phyloP scores from a whole-genome alignment of 192 early-diverging fungal species.

The Ambispora gerdemannii region DNA sequence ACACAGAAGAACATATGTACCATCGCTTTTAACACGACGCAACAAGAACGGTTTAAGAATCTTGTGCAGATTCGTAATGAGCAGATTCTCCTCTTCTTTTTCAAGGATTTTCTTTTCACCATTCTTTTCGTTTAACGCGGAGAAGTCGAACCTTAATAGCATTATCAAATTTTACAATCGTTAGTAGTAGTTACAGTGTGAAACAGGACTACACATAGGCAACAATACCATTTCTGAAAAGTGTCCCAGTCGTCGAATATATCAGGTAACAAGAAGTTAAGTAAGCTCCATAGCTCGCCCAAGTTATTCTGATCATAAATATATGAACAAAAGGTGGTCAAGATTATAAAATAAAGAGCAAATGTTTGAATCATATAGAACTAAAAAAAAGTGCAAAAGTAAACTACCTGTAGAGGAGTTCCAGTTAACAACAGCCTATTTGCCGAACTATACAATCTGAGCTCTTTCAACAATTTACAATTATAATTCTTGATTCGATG shows the following conservation, averaged over 20 bases:
- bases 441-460: slow-evolving; percentile 80
- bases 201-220: too few species aligned
- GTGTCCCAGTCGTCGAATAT: slow-evolving; percentile 86
- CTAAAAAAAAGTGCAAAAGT: not conserved
- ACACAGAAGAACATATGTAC: too few species aligned
- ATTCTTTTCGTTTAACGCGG: slow-evolving; percentile 63
- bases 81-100: slow-evolving; percentile 61
- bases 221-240: slow-evolving; percentile 75
- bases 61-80: slow-evolving; percentile 80
- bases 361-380: not conserved
- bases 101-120: slow-evolving; percentile 63
- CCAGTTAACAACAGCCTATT: slow-evolving; percentile 89
- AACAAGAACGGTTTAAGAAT: slow-evolving; percentile 91
- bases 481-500: slow-evolving; percentile 97
- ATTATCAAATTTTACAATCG: not conserved
- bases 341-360: not conserved
- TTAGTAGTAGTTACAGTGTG: not conserved
- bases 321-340: not conserved
- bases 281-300: slow-evolving; percentile 89
- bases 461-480: slow-evolving; percentile 81
- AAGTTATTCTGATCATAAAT: slow-evolving; percentile 73
- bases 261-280: slow-evolving; percentile 94
- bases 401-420: slow-evolving; percentile 81
- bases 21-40: slow-evolving; percentile 84
- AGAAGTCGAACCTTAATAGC: slow-evolving; percentile 66